phyloP scores from a whole-genome alignment of 164 flowering plant genomes.

The Macadamia tetraphylla region DNA sequence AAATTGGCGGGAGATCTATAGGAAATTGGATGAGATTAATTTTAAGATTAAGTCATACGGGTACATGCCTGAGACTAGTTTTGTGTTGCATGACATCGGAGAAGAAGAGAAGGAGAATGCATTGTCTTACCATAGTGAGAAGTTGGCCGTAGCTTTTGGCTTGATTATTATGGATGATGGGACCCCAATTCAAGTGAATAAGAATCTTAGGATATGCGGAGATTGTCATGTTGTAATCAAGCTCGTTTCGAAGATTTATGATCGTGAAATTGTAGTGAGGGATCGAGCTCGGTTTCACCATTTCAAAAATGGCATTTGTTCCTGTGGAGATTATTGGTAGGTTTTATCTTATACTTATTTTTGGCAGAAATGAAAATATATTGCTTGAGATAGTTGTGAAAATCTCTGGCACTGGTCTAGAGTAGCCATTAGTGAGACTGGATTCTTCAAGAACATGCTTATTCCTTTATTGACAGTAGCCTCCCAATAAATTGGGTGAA shows the following conservation, averaged over 20 bases:
- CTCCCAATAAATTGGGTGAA: too few relatives aligned
- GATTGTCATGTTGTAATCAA: slow-evolving; percentile 82
- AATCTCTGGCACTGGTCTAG: too few relatives aligned
- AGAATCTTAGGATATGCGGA: slow-evolving; percentile 85
- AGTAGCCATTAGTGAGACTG: too few relatives aligned
- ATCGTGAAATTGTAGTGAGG: slow-evolving; percentile 71
- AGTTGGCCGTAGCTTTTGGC: slow-evolving; percentile 81
- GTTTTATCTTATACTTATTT: too few relatives aligned
- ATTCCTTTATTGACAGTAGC: too few relatives aligned
- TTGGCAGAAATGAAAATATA: too few relatives aligned
- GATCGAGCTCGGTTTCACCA: slow-evolving; percentile 78
- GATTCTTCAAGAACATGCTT: too few relatives aligned
- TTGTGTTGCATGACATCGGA: slow-evolving; percentile 82
- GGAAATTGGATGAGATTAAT: slow-evolving; percentile 72
- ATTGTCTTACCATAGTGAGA: slow-evolving; percentile 78
- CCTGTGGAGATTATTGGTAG: slow-evolving; percentile 82
- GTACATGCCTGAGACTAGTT: slow-evolving; percentile 57
- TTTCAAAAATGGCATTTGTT: slow-evolving; percentile 70
- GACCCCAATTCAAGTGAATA: slow-evolving; percentile 61
- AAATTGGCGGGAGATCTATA: slow-evolving; percentile 49
- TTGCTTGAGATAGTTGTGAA: too few relatives aligned
- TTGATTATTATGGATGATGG: slow-evolving; percentile 48
- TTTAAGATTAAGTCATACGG: slow-evolving; percentile 46
- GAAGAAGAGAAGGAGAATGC: slow-evolving; percentile 90
- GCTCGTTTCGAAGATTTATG: slow-evolving; percentile 64